Percentiles rank a stretch among this genome's conserved stretches.
Evolutionary conservation across 73 alveolate species (phyloP).

Genomic region (Tetrahymena thermophila): DNA sequence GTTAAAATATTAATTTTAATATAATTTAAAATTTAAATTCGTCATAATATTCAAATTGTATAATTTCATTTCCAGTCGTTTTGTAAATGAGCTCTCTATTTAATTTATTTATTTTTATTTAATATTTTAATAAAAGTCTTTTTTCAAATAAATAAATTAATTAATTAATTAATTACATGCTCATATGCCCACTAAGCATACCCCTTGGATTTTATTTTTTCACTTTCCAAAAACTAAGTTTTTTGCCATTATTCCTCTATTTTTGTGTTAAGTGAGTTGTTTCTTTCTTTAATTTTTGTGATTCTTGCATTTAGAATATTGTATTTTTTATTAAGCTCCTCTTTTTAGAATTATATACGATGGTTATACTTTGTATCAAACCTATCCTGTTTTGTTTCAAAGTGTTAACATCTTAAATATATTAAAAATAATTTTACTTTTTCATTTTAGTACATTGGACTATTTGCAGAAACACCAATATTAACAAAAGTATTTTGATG

Average conservation of each 20-base stretch:
- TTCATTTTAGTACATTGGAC: slow-evolving; percentile 15
- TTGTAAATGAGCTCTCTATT: background rate
- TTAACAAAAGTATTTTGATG: slow-evolving; percentile 27
- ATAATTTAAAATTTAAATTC: too few relatives aligned
- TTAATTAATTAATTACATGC: background rate
- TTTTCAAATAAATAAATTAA: too few relatives aligned
- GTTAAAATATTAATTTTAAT: too few relatives aligned
- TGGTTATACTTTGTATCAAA: slow-evolving; percentile 9
- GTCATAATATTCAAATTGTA: background rate
- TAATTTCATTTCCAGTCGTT: background rate
- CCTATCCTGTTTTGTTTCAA: background rate
- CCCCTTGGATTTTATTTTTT: slow-evolving; percentile 22
- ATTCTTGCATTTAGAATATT: background rate
- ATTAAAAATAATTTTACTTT: slow-evolving; percentile 11
- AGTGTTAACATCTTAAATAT: background rate
- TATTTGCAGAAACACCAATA: slow-evolving; percentile 19
- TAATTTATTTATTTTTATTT: background rate
- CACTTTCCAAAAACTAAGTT: background rate
- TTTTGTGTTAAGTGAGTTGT: slow-evolving; percentile 2
- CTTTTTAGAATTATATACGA: background rate
- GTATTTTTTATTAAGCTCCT: background rate
- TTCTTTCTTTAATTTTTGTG: background rate
- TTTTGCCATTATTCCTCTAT: background rate
- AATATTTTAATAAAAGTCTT: background rate
- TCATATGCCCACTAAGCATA: slow-evolving; percentile 46